Percentiles rank a stretch among this genome's conserved stretches.
These are phyloP conservation scores for Pelargonium citronellum DNA, from an alignment of 441 rosid genomes.

Conservation along the genomic window DNA sequence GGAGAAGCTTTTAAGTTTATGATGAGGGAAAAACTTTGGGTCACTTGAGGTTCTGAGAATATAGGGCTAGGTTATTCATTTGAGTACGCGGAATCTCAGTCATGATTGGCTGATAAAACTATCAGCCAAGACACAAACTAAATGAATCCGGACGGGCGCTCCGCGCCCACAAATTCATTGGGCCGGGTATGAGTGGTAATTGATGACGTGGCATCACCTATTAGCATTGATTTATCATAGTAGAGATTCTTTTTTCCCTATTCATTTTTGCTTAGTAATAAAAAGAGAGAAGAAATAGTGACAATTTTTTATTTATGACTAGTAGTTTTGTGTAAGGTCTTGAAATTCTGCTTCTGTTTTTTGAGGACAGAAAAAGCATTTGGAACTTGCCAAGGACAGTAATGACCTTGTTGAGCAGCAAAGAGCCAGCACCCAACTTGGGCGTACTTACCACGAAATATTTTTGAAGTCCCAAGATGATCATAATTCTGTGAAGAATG, in stretches of 20 bases:
- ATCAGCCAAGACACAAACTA: no score
- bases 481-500: slow-evolving; percentile 55
- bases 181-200: no score
- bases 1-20: not conserved
- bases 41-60: not conserved
- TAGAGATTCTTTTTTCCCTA: no score
- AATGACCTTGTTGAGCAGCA: slow-evolving; percentile 81
- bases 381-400: slow-evolving; percentile 74
- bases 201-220: no score
- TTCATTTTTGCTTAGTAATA: not conserved
- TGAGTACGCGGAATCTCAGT: no score
- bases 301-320: not conserved
- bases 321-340: not conserved
- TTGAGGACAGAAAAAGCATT: slow-evolving; percentile 62
- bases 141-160: no score
- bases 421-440: slow-evolving; percentile 89
- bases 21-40: not conserved
- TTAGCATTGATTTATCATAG: no score
- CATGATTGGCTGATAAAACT: no score
- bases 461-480: slow-evolving; percentile 59
- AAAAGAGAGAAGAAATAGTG: not conserved
- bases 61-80: not conserved
- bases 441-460: slow-evolving; percentile 84
- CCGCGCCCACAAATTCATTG: no score
- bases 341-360: not conserved